These are phyloP conservation scores for Akanthomyces lecanii DNA, from an alignment of 2,329 filamentous ascomycete species.

Conservation along the genomic window DNA sequence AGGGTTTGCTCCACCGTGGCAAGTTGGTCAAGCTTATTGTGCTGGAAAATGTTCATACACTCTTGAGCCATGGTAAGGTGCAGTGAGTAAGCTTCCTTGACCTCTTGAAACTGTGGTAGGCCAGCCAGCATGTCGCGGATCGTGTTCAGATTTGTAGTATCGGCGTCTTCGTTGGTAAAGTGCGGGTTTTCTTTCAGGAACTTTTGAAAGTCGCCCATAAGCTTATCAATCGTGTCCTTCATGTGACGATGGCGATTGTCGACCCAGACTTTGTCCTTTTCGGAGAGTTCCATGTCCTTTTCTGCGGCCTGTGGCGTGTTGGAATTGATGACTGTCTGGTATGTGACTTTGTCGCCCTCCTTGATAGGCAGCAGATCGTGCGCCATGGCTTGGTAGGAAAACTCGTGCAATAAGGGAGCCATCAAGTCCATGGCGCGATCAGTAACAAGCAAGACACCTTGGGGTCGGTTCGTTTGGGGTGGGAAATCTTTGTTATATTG, in stretches of 20 bases:
- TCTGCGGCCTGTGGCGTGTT: slow-evolving; percentile 66
- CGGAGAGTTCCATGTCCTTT: slow-evolving; percentile 86
- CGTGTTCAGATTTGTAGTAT: slow-evolving; percentile 74
- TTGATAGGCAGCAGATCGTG: slow-evolving; percentile 86
- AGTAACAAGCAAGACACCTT: slow-evolving; percentile 78
- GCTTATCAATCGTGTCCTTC: slow-evolving; percentile 93
- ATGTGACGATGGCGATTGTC: slow-evolving; percentile 93
- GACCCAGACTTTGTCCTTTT: slow-evolving; percentile 92
- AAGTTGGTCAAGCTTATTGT: slow-evolving; percentile 78
- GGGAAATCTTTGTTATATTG: slow-evolving; percentile 82
- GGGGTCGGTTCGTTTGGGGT: slow-evolving; percentile 70
- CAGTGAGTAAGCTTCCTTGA: slow-evolving; percentile 91
- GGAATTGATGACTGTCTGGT: slow-evolving; percentile 74
- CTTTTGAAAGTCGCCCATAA: slow-evolving; percentile 87
- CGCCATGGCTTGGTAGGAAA: slow-evolving; percentile 98
- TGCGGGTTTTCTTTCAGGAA: slow-evolving; percentile 90
- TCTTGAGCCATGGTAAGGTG: slow-evolving; percentile 96
- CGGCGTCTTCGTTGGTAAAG: slow-evolving; percentile 70
- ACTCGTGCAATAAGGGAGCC: slow-evolving; percentile 87
- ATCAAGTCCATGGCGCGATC: slow-evolving; percentile 91
- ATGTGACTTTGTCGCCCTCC: slow-evolving; percentile 84
- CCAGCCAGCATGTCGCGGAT: slow-evolving; percentile 98
- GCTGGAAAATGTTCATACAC: slow-evolving; percentile 90
- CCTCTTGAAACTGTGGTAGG: slow-evolving; percentile 88
- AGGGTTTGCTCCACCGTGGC: slow-evolving; percentile 86